Evolutionary conservation across 106 monocot genomes (phyloP), one percentile per base, ranked within the genome.

Genomic region (Ottelia alismoides): DNA sequence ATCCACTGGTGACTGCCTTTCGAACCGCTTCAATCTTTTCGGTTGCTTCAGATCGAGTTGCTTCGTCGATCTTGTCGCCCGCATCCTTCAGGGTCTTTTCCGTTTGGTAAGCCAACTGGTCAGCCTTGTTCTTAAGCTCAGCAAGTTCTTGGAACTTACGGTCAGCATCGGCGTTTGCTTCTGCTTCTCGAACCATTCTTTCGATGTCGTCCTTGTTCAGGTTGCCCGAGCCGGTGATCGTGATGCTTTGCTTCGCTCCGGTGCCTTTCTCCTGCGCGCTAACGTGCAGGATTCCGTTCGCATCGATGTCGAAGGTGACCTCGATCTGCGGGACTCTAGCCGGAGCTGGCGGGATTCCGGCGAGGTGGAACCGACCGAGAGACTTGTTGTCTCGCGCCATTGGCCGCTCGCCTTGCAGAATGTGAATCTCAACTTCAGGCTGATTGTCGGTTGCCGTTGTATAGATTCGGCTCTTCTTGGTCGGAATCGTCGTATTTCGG

Each of bases 271-370:
- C 43, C 3, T 21, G 11, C 11, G 58, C 58, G 1, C 24, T 20
- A n/a, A 59, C 58, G 2, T 22, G 25, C 22, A 59, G 58, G n/a
- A 59, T 45, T 7, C 58, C 58, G 45, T 59, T 59, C 10, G 58
- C 58, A 35, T 59, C 58, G 40, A 59, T 45, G 1, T 59, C 58
- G 10, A 59, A 59, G 17, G 27, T 59, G 0, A 59, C 58, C 11
- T 59, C 43, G 26, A 59, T 44, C 44, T 59, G 32, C 4, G 58
- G 43, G 19, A 44, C 44, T 7, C 58, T 43, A 4, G 28, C 28
- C 0, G 43, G 58, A 3, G 44, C 35, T 0, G 44, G 58, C 11
- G 58, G 58, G 21, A 59, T 40, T 1, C 58, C 58, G 10, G 27
- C 44, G 21, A 59, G 44, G 7, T 30, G 32, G 44, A 59, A 59